These are phyloP conservation scores for Populus alba DNA, from an alignment of 345 rosid species.

Conservation along the genomic window DNA sequence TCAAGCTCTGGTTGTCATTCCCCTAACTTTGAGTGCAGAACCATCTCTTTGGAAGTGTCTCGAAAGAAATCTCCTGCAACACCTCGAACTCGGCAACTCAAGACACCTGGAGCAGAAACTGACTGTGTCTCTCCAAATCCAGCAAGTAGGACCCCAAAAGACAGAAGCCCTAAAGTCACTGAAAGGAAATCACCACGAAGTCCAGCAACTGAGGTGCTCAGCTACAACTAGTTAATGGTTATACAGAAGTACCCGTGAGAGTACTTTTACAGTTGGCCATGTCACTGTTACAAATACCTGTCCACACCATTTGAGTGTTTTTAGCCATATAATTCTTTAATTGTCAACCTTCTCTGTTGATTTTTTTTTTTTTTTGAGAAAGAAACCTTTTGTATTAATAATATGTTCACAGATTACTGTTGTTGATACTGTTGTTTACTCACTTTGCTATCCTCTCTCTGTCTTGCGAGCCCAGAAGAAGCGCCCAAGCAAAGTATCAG, in stretches of 20 bases:
- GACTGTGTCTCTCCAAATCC: slow-evolving; percentile 54
- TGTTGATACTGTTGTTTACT: slow-evolving; percentile 10
- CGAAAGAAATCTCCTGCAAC: slow-evolving; percentile 69
- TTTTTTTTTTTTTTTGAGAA: neutral
- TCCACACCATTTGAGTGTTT: neutral
- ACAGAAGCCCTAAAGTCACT: slow-evolving; percentile 62
- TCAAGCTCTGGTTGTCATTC: neutral
- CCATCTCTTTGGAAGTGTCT: slow-evolving; percentile 57
- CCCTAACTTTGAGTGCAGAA: slow-evolving; percentile 35
- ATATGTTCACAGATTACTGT: slow-evolving; percentile 1
- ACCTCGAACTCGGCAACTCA: slow-evolving; percentile 64
- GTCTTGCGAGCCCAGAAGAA: slow-evolving; percentile 50
- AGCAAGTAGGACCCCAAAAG: slow-evolving; percentile 57
- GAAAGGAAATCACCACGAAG: slow-evolving; percentile 73
- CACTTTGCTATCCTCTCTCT: slow-evolving; percentile 8
- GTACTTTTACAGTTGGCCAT: neutral
- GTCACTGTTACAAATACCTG: neutral
- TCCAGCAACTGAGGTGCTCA: slow-evolving; percentile 67
- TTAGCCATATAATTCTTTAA: neutral
- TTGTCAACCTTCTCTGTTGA: neutral
- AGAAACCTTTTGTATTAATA: neutral
- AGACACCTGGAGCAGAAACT: slow-evolving; percentile 42
- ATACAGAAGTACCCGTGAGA: neutral
- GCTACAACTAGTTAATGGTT: neutral
- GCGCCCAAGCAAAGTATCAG: slow-evolving; percentile 47